A percentile compares a stretch with the other conserved stretches of the same genome.
Evolutionary conservation across 768 basidiomycete species (phyloP).

Genomic region (Lentinula edodes): DNA sequence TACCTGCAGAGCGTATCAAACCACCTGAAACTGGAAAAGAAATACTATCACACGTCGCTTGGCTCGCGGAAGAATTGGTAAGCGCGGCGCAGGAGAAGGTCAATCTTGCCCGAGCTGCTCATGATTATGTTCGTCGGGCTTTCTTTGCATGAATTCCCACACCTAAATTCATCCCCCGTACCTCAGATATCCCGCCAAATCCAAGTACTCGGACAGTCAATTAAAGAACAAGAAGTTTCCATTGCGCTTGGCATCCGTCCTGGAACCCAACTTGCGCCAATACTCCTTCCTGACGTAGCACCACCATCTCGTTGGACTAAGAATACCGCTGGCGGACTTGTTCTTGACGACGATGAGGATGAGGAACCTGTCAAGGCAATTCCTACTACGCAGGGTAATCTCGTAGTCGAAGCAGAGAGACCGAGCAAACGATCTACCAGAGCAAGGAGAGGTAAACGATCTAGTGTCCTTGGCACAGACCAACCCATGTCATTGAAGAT

Average conservation of each 20-base stretch:
- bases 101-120: constrained; percentile 64
- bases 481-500: constrained; percentile 27
- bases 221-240: constrained; percentile 53
- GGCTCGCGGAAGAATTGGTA: constrained; percentile 52
- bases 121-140: constrained; percentile 52
- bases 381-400: constrained; percentile 5
- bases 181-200: constrained; percentile 74
- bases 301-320: constrained; percentile 25
- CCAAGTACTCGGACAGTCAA: constrained; percentile 70
- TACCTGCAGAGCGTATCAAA: constrained; percentile 21
- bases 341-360: constrained; percentile 24
- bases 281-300: constrained; percentile 59
- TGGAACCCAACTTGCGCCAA: constrained; percentile 42
- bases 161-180: background rate
- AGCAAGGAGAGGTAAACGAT: constrained; percentile 14
- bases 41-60: constrained; percentile 53
- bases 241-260: constrained; percentile 48
- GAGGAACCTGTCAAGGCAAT: constrained; percentile 7
- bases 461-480: constrained; percentile 11
- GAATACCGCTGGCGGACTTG: background rate
- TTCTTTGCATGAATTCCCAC: background rate
- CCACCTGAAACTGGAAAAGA: constrained; percentile 35
- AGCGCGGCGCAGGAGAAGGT: constrained; percentile 74
- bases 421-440: constrained; percentile 5
- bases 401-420: constrained; percentile 4